These are phyloP conservation scores for Pythium scleroteichum DNA, from an alignment of 352 stramenopile species.

Conservation along the genomic window DNA sequence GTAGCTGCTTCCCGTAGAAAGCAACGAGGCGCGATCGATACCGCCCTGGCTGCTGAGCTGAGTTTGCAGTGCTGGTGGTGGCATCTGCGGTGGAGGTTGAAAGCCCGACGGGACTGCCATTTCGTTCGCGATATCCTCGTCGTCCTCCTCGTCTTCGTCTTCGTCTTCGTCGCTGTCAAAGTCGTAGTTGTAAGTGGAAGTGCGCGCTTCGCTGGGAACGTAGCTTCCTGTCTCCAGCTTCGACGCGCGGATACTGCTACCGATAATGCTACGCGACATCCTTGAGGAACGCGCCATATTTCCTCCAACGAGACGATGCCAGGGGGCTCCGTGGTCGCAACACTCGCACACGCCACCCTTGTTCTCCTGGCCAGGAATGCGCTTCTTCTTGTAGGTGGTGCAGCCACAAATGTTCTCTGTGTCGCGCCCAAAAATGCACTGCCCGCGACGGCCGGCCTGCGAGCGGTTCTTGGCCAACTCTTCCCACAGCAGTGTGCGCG, in stretches of 20 bases:
- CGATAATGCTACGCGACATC: constrained; percentile 18
- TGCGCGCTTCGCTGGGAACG: constrained; percentile 22
- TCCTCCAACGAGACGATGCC: constrained; percentile 64
- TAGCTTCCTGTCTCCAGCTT: constrained; percentile 16
- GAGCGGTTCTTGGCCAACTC: constrained; percentile 51
- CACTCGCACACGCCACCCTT: constrained; percentile 62
- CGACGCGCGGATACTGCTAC: constrained; percentile 31
- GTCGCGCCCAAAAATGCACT: constrained; percentile 72
- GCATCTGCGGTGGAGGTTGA: neutral
- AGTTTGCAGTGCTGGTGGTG: constrained; percentile 7
- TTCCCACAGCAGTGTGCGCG: constrained; percentile 79
- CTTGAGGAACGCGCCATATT: constrained; percentile 35
- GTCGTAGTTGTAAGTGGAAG: constrained; percentile 36
- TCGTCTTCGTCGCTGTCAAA: constrained; percentile 45
- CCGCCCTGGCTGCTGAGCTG: constrained; percentile 6
- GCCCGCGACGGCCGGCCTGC: constrained; percentile 41
- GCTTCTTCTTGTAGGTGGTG: constrained; percentile 51
- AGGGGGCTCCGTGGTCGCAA: constrained; percentile 67
- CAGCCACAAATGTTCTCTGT: constrained; percentile 57
- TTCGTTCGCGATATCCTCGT: constrained; percentile 68
- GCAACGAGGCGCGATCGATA: constrained; percentile 35
- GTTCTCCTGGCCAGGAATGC: constrained; percentile 41
- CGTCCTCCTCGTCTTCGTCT: constrained; percentile 39
- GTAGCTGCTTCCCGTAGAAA: constrained; percentile 56
- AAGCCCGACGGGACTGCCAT: constrained; percentile 53